These are phyloP conservation scores for Lathyrus sativus DNA, from an alignment of 306 rosid genomes.

Conservation along the genomic window DNA sequence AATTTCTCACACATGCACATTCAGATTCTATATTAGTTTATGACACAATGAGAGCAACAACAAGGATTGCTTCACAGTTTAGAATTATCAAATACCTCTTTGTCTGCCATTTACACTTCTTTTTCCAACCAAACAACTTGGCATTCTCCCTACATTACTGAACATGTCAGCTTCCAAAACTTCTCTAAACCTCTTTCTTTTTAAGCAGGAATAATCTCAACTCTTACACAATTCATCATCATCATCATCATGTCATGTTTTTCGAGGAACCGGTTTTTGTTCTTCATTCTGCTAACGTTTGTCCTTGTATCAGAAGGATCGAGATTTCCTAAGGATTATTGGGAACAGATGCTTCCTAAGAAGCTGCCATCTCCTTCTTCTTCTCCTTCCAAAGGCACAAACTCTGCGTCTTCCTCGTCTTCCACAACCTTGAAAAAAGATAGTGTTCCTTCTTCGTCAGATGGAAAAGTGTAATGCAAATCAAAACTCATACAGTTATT, in stretches of 20 bases:
- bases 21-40: slow-evolving; percentile 40
- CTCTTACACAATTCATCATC: background rate
- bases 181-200: slow-evolving; percentile 40
- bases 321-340: slow-evolving; percentile 58
- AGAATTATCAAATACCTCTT: slow-evolving; percentile 52
- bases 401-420: slow-evolving; percentile 50
- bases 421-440: slow-evolving; percentile 42
- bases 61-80: slow-evolving; percentile 52
- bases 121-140: slow-evolving; percentile 72
- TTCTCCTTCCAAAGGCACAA: slow-evolving; percentile 83
- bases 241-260: slow-evolving; percentile 57
- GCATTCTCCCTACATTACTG: slow-evolving; percentile 69
- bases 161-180: slow-evolving; percentile 64
- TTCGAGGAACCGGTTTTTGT: slow-evolving; percentile 56
- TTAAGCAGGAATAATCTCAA: slow-evolving; percentile 27
- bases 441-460: slow-evolving; percentile 44
- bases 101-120: slow-evolving; percentile 82
- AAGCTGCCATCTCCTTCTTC: slow-evolving; percentile 85
- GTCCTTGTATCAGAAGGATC: slow-evolving; percentile 64
- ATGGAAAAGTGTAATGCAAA: slow-evolving; percentile 61
- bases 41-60: slow-evolving; percentile 48
- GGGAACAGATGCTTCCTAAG: slow-evolving; percentile 93
- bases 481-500: slow-evolving; percentile 29
- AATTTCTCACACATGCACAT: slow-evolving; percentile 42
- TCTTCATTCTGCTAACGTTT: slow-evolving; percentile 54